phyloP scores from a whole-genome alignment of 257 asterid species.

The Przewalskia tangutica region DNA sequence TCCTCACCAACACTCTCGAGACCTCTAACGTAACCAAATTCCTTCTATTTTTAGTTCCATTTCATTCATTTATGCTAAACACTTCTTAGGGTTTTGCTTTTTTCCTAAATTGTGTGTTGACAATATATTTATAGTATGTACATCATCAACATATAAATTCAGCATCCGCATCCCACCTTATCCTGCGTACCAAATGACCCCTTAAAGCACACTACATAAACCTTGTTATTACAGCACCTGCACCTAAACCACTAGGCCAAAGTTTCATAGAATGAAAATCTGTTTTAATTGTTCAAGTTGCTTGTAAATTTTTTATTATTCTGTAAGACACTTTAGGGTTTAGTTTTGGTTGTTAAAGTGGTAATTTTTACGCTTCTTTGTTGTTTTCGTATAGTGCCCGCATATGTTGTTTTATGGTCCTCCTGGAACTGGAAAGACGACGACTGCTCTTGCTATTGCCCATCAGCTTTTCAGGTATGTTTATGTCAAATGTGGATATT shows the following conservation, averaged over 20 bases:
- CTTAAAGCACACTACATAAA: no score
- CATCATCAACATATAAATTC: no score
- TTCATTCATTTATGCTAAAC: not conserved
- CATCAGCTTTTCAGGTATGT: slow-evolving; percentile 86
- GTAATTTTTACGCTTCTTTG: not conserved
- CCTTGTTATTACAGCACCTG: no score
- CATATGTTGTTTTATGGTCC: slow-evolving; percentile 97
- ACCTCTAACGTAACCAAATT: slow-evolving; percentile 55
- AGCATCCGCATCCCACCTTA: no score
- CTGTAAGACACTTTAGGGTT: not conserved
- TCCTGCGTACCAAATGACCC: no score
- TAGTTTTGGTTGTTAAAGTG: not conserved
- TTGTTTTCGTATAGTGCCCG: slow-evolving; percentile 49
- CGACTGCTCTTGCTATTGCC: slow-evolving; percentile 90
- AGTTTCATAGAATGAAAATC: no score
- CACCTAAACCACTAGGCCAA: no score
- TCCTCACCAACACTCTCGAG: slow-evolving; percentile 89
- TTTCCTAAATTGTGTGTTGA: not conserved
- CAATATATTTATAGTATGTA: no score
- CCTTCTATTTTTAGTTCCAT: not conserved
- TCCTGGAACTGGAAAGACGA: slow-evolving; percentile 98
- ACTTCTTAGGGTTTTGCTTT: not conserved
- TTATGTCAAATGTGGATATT: not conserved
- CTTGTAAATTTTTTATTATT: no score
- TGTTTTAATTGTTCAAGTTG: not conserved